A percentile compares a stretch with the other conserved stretches of the same genome.
Evolutionary conservation across 225 moss, liverwort and hornwort species (phyloP).

Genomic region (Pleurozium schreberi): DNA sequence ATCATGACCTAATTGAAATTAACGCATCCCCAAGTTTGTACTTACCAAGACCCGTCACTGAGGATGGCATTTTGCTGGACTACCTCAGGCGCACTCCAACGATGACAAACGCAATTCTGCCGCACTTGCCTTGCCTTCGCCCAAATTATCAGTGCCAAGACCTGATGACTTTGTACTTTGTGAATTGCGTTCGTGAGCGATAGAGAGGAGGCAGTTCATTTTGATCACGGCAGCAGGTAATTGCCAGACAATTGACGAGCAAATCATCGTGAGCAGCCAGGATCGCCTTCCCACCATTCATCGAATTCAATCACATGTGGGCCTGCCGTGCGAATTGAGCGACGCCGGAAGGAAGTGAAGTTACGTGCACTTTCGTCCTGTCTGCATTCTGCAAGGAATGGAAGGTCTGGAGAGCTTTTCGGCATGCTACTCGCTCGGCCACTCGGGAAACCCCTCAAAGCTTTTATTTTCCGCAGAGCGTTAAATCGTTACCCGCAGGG

Average conservation of each 20-base stretch:
- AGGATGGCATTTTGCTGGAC: neutral
- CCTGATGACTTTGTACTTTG: neutral
- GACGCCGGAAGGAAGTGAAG: neutral
- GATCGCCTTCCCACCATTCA: neutral
- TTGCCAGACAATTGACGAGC: neutral
- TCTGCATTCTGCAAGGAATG: neutral
- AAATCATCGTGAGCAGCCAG: neutral
- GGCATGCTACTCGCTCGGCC: neutral
- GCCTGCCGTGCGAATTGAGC: neutral
- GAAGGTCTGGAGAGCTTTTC: neutral
- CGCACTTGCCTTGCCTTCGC: neutral
- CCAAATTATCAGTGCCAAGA: neutral
- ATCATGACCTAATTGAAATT: neutral
- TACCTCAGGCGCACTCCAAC: neutral
- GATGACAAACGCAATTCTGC: neutral
- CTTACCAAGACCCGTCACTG: constrained; percentile 12
- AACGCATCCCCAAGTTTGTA: neutral
- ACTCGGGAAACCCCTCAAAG: too few relatives aligned
- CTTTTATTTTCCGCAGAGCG: too few relatives aligned
- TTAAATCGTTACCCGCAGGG: too few relatives aligned
- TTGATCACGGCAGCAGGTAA: neutral
- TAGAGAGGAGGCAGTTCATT: neutral
- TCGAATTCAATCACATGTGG: neutral
- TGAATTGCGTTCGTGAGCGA: neutral
- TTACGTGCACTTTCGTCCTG: neutral